Evolutionary conservation across 1,139 yeast species (phyloP), one percentile per base, ranked within the genome.

Genomic region (Yamadazyma blattariae): DNA sequence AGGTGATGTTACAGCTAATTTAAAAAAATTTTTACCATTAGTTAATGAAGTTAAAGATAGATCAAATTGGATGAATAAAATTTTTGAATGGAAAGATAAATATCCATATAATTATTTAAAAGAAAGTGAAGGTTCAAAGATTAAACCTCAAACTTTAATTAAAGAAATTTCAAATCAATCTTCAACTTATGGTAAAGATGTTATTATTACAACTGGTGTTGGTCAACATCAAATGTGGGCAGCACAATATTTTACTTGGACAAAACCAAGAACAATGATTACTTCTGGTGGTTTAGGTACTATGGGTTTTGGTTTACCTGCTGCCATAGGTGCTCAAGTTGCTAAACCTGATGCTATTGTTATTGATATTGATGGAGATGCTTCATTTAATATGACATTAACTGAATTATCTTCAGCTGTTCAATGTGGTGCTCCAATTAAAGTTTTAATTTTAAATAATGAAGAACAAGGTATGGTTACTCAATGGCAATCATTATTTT

Each of bases 151-250:
- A 69, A 87, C 97, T 30, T 80, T 90, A 39, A 80, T 92, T 45
- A 66, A 73, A 36, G 92, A 86, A 61, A 74, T 92, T 40, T 80
- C 95, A 8, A 74, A 79, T 45, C 82, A 89, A 52, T 81, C 90
- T 26, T 71, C 69, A 36, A 69, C 71, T 37, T 76, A 79, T 53
- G 80, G 79, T 44, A 86, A 79, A 59, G 87, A 80, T 45, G 90
- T 88, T 44, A 79, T 89, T 54, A 82, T 92, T 50, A 85, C 97
- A 38, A 92, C 98, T 31, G 98, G 98, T 72, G 97, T 92, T 39
- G 98, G 98, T 42, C 98, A 92, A 73, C 98, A 92, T 74, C 98
- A 92, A 71, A 92, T 92, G 98, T 92, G 98, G 97, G 94, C 97
- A 29, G 98, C 98, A 29, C 98, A 92, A 68, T 90, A 89, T 63